Evolutionary conservation across 441 rosid genomes (phyloP), one percentile per base, ranked within the genome.

Genomic region (Geranium incanum): DNA sequence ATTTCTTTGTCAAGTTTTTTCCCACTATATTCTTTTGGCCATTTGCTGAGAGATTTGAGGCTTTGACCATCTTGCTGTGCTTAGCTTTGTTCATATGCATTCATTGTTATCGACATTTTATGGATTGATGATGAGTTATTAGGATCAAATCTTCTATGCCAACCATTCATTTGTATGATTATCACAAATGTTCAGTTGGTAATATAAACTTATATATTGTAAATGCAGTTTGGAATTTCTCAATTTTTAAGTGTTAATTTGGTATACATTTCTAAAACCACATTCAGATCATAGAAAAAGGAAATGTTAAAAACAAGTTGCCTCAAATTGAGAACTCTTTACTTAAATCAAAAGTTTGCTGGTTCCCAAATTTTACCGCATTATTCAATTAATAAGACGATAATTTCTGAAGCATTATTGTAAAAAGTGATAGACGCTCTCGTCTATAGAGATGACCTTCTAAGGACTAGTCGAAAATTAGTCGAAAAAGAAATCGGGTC

Each of bases 1-100:
- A 64, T 55, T 72, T 74, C 64, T 3, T 2, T 28, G 33, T 28
- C 33, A 28, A 28, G 33, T 28, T 28, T 28, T 28, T 1, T 28
- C 33, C 33, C 33, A 28, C 33, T 1, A 48, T 74, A 74, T 71
- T 78, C 74, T 70, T 74, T 76, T 68, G 73, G 81, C 66, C 15
- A 7, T 7, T 39, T 39, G 81, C 59, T 2, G 52, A 43, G 59
- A 62, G 66, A 60, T 48, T 68, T 6, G 3, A 68, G 43, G 18
- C 16, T 50, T 50, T 18, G 70, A 45, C 48, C 72, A 16, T 66
- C 23, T 57, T 65, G 71, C 75, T 37, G 64, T 76, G 81, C 68
- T 66, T 45, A 36, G 45, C 33, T 45, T 72, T 69, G 75, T 67
- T 62, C 45, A 67, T 65, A 69, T 15, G 16, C 19, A 52, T 52